Base-by-base conservation (phyloP, 352 stramenopile species). In the Phytopythium litorale region DNA sequence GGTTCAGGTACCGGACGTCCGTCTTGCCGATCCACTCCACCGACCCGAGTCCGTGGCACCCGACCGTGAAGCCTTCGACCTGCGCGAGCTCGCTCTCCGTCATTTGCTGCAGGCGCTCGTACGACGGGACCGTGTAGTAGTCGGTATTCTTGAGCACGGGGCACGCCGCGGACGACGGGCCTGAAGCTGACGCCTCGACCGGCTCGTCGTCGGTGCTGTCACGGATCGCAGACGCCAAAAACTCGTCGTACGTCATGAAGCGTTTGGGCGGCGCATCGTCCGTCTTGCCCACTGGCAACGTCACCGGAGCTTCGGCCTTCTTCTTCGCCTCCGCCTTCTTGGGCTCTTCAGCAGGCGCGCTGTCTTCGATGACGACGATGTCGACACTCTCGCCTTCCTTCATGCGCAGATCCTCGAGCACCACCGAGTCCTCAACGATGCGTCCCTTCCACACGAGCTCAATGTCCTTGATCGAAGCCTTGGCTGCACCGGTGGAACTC, bases 201-300 rank as follows among this genome's bases (percentile, higher is more conserved):
- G 65, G 50, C 18, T 66, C 33, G 21, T 82, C 73, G 62, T 84
- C 71, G 21, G 85, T 68, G 7, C 65, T 66, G 35, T 83, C 72
- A 8, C 72, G 70, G 57, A 84, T 88, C 5, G 81, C 81, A 25
- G 82, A 85, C 28, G 72, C 75, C 65, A 91, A 78, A 40, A 91
- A 94, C 52, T 91, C 82, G 15, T 91, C 81, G 62, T 92, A 94
- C 11, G 79, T 89, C 79, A 91, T 83, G 59, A 92, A 94, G 12
- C 78, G 81, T 54, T 87, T 87, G 7, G 70, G 62, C 7, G 75
- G 53, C 35, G 58, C 75, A 16, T 50, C 50, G 21, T 72, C 64
- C 13, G 78, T 58, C 33, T 49, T 68, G 38, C 38, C 49, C 25
- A 42, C 15, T 16, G 52, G 52, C 35, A 30, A 2, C 37, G 35